Conservation (phyloP, 2,329 filamentous ascomycete genomes). For the Exophiala spinifera region DNA sequence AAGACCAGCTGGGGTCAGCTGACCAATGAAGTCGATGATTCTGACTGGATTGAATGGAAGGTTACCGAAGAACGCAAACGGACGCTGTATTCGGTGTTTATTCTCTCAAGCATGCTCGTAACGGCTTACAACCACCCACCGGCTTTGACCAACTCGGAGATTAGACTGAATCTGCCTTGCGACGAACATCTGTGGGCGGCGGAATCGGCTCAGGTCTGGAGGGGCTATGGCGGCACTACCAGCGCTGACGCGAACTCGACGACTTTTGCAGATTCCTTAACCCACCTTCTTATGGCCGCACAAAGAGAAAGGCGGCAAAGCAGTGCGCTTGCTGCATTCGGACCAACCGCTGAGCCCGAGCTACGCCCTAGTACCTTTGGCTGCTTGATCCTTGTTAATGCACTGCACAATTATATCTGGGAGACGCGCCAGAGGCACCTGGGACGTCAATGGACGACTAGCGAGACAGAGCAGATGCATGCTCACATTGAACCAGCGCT, state of each 20-base stretch:
- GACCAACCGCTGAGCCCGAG: conserved; percentile 52
- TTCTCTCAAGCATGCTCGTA: conserved; percentile 84
- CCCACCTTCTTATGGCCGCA: conserved; percentile 74
- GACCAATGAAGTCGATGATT: conserved; percentile 51
- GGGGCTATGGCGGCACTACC: conserved; percentile 68
- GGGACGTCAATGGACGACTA: conserved; percentile 81
- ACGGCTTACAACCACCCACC: conserved; percentile 92
- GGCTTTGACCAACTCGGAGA: conserved; percentile 89
- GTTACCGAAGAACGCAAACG: conserved; percentile 84
- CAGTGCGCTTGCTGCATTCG: conserved; percentile 28
- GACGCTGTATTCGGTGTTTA: conserved; percentile 86
- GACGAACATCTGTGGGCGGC: conserved; percentile 89
- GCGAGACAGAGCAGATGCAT: conserved; percentile 95
- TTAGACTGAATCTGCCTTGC: conserved; percentile 82
- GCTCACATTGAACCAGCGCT: conserved; percentile 90
- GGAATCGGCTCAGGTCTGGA: conserved; percentile 77
- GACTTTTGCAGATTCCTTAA: conserved; percentile 79
- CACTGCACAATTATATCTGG: conserved; percentile 97
- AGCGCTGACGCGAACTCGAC: conserved; percentile 67
- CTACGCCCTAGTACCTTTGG: conserved; percentile 86
- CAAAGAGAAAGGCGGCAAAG: conserved; percentile 51
- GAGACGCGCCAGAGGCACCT: conserved; percentile 89
- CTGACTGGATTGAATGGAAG: conserved; percentile 90
- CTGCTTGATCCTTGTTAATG: conserved; percentile 86
- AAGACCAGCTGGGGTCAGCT: conserved; percentile 39